These are phyloP conservation scores for Pontederia paniculata DNA, from an alignment of 176 grass and related monocot species.

Conservation along the genomic window DNA sequence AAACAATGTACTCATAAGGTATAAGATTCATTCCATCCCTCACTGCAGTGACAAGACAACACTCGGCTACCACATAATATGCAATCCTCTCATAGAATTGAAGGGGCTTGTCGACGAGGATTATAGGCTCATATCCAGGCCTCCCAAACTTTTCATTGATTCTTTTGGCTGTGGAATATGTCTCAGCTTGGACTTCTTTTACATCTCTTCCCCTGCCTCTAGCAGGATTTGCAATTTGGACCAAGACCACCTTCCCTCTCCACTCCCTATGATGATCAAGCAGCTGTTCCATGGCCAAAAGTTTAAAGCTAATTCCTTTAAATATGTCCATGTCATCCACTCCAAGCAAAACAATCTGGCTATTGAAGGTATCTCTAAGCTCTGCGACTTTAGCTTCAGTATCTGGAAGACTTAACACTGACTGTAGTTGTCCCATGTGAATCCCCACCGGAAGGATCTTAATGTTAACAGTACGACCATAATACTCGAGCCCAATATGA, in stretches of 20 bases:
- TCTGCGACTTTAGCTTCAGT: background rate
- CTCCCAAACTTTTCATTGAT: background rate
- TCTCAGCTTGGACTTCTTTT: background rate
- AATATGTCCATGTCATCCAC: constrained; percentile 1
- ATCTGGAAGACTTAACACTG: background rate
- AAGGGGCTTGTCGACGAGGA: background rate
- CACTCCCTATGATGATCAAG: background rate
- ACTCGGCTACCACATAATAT: background rate
- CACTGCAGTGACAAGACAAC: background rate
- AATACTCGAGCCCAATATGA: constrained; percentile 5
- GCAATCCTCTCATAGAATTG: background rate
- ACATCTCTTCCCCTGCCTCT: background rate
- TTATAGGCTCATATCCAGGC: background rate
- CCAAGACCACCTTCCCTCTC: background rate
- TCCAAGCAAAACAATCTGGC: background rate
- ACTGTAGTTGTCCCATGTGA: background rate
- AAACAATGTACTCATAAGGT: background rate
- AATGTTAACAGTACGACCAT: background rate
- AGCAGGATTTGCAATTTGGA: constrained; percentile 2
- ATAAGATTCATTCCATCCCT: constrained; percentile 4
- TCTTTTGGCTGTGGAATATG: background rate
- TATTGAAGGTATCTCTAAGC: background rate
- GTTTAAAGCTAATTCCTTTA: constrained; percentile 1
- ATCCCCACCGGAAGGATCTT: constrained; percentile 2
- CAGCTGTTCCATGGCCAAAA: background rate